Conservation (phyloP, 306 rosid genomes). For the Senna tora region DNA sequence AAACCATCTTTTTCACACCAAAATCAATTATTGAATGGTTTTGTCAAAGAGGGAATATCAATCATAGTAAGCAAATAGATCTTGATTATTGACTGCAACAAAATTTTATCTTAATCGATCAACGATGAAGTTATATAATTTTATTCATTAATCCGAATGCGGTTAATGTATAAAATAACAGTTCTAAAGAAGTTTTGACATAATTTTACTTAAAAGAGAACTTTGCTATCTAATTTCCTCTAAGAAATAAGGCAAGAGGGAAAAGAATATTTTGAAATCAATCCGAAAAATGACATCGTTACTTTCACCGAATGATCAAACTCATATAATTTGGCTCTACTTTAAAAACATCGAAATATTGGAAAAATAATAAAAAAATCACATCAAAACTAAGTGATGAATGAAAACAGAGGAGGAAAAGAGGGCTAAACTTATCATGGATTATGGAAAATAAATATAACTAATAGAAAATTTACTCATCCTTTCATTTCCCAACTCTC, state of each 20-base stretch:
- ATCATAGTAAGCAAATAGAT: slow-evolving; percentile 30
- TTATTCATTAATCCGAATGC: no score
- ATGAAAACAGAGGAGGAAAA: background rate
- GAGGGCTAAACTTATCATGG: background rate
- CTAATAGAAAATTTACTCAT: background rate
- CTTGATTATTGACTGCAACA: no score
- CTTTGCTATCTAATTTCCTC: no score
- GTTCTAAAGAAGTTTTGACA: no score
- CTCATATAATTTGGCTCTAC: background rate
- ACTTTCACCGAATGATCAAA: background rate
- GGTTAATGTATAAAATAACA: no score
- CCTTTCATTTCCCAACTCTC: slow-evolving; percentile 14
- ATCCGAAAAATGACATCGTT: slow-evolving; percentile 8
- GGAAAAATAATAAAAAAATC: slow-evolving; percentile 15
- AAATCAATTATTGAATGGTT: slow-evolving; percentile 7
- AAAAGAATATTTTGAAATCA: slow-evolving; percentile 7
- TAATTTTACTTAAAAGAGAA: no score
- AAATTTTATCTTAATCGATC: no score
- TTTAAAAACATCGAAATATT: slow-evolving; percentile 13
- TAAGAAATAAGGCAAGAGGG: background rate
- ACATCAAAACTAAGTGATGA: background rate
- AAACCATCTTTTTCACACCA: slow-evolving; percentile 34
- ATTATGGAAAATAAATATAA: background rate
- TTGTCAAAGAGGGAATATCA: slow-evolving; percentile 13
- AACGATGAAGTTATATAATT: no score